phyloP scores from a whole-genome alignment of 345 rosid genomes.

The Leavenworthia alabamica region DNA sequence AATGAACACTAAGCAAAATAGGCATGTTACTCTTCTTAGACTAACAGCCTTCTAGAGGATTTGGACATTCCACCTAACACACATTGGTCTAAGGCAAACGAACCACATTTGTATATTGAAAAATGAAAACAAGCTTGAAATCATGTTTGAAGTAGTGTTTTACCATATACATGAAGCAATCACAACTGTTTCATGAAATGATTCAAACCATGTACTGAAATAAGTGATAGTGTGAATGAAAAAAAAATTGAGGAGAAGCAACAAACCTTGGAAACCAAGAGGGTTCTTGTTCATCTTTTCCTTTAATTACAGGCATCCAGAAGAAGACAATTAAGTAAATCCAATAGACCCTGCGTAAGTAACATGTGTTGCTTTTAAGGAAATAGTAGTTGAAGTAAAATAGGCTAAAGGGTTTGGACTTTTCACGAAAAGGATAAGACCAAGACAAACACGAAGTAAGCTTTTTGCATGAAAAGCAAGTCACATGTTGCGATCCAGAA shows the following conservation, averaged over 20 bases:
- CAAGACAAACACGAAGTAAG: constrained; percentile 20
- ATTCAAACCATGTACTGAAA: background rate
- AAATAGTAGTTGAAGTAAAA: constrained; percentile 12
- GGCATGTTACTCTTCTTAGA: background rate
- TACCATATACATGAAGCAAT: constrained; percentile 2
- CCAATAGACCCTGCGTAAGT: background rate
- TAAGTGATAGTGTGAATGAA: background rate
- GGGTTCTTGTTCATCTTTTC: constrained; percentile 12
- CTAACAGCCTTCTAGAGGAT: background rate
- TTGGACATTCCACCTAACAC: background rate
- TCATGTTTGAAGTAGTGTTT: background rate
- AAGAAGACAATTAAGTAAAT: constrained; percentile 6
- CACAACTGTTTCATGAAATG: background rate
- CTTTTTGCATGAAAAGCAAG: constrained; percentile 33
- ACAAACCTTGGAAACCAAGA: constrained; percentile 7
- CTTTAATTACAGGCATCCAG: background rate
- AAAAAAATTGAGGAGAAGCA: background rate
- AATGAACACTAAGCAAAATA: background rate
- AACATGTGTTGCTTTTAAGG: constrained; percentile 23
- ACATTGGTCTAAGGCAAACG: background rate
- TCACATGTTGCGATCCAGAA: constrained; percentile 29
- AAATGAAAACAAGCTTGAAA: background rate
- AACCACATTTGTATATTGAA: background rate
- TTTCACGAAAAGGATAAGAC: constrained; percentile 13
- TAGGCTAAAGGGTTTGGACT: constrained; percentile 11